phyloP scores from a whole-genome alignment of 345 rosid genomes.

The Eucalyptus globulus region DNA sequence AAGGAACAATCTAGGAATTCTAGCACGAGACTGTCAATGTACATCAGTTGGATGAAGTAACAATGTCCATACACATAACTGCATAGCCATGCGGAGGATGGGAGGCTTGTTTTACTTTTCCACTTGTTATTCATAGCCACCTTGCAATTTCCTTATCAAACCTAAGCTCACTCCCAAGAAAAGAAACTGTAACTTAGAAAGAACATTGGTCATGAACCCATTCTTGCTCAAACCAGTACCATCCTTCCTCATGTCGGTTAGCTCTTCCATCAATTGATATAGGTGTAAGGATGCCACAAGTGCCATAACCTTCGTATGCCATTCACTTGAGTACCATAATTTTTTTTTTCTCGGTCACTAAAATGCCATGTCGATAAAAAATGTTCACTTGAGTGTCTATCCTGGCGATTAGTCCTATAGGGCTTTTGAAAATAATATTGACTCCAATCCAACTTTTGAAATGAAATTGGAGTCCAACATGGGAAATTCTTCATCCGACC shows the following conservation, averaged over 20 bases:
- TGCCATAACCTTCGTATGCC: fast-evolving
- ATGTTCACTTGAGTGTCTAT: fast-evolving
- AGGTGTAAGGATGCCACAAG: fast-evolving
- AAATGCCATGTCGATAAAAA: fast-evolving
- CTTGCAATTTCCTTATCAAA: neutral
- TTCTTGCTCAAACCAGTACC: neutral
- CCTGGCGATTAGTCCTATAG: fast-evolving
- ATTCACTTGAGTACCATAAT: fast-evolving
- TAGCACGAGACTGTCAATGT: neutral
- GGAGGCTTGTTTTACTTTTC: neutral
- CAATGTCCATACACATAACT: neutral
- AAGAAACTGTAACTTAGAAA: neutral
- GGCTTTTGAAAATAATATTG: neutral
- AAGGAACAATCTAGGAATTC: neutral
- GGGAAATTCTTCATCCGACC: neutral
- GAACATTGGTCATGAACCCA: neutral
- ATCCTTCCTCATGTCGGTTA: neutral
- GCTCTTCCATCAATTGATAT: neutral
- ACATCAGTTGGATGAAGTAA: neutral
- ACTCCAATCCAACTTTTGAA: fast-evolving
- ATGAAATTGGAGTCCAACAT: neutral
- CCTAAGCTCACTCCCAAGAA: neutral
- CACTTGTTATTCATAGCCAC: fast-evolving
- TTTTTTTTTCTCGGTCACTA: fast-evolving
- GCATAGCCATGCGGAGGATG: neutral